Evolutionary conservation across 345 rosid genomes (phyloP), one percentile per base, ranked within the genome.

Genomic region (Triadica sebifera): DNA sequence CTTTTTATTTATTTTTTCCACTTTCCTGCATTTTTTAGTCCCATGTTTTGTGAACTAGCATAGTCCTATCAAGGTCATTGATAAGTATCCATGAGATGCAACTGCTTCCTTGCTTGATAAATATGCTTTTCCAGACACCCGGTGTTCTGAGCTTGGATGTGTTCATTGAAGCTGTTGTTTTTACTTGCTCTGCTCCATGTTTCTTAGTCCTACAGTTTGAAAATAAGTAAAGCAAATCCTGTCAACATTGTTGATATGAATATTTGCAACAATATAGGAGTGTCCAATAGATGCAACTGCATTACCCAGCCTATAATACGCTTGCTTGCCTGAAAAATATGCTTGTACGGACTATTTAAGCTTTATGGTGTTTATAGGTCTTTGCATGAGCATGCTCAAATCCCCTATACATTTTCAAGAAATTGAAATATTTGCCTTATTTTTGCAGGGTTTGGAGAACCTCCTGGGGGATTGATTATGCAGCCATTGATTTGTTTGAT

Each of bases 381-480:
- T 49, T 2, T 45, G 43, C 0, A 16, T 34, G 55, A 7, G 57
- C 12, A 10, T 76, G 24, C 52, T 70, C 53, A 20, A 22, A 5
- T 50, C 43, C 49, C 47, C 7, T 43, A 37, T 43, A 6, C 51
- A 58, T 61, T 19, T 60, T 6, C 4, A 46, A 37, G 46, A 38
- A 11, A 62, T 51, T 73, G 58, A 57, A 11, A 5, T 29, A 1
- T 2, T 67, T 61, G 46, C 51, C 16, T 13, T 55, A 6, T 52
- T 15, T 74, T 61, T 70, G 69, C 85, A 82, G 85, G 83, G 60
- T 12, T 38, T 46, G 75, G 51, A 39, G 72, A 56, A 72, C 52
- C 65, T 74, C 41, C 6, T 34, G 59, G 55, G 74, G 50, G 47
- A n/a, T 49, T 68, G 74, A 69, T 69, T 72, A 67, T 53, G 63